Base-by-base conservation (phyloP, 2,329 filamentous ascomycete species). In the Alternaria infectoria region DNA sequence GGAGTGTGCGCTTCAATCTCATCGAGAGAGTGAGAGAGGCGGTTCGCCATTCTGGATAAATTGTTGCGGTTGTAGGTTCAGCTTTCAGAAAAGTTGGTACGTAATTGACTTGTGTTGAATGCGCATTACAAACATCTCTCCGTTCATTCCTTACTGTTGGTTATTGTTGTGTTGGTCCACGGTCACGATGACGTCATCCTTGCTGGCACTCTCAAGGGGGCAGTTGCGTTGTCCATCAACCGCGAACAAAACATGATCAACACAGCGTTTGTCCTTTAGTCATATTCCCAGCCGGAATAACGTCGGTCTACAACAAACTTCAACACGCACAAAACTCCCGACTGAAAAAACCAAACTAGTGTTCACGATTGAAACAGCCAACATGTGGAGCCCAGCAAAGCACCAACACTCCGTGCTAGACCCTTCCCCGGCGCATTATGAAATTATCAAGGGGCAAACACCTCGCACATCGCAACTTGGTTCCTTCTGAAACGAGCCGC, bases 111-210 rank as follows among this genome's bases (percentile, higher is more conserved):
- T 12, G 12, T 36, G 30, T 52, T 36, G 13, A 3, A 11, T 36
- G 19, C 19, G 13, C 13, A 36, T 40, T 15, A 1, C 49, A 46
- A 32, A 28, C 32, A 30, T 8, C 28, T 26, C 26, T 11, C 3
- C 17, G 13, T 55, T 23, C 15, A 2, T 17, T 52, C 49, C 9
- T 40, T 36, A 23, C 11, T 52, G 30, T 40, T 36, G 49, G 12
- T 51, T 13, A 11, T 51, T 19, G 19, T 36, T 8, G 47, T 51
- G 47, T 32, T 51, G 19, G 30, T 9, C 8, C n/a, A 28, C 25
- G 13, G 25, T 54, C 47, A 59, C 49, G 47, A 59, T 59, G 57
- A 59, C 46, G 57, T 59, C 57, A 59, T 44, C n/a, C 19, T 52
- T 54, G 45, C 30, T 52, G 19, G 30, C 15, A 36, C 19, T 51